Evolutionary conservation across 805 yeast species (phyloP).

Genomic region (Yarrowia sp.): DNA sequence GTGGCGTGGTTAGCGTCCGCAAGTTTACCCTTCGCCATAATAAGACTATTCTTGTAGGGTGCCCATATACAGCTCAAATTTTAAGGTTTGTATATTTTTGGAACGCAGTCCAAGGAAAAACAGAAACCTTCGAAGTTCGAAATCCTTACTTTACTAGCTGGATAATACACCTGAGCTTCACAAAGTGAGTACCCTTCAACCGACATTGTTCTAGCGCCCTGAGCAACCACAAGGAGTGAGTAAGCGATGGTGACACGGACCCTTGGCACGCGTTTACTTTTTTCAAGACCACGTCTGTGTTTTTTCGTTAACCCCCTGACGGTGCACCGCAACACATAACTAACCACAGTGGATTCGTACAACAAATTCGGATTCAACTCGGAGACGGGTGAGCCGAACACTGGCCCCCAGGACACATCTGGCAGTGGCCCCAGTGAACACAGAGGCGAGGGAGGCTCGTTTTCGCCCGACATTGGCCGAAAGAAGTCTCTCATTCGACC

Average conservation of each 20-base stretch:
- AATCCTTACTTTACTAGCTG: slow-evolving; percentile 24
- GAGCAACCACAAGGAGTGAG: slow-evolving; percentile 4
- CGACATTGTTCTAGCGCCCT: not conserved
- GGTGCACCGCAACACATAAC: not conserved
- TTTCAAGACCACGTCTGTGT: not conserved
- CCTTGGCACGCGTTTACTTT: not conserved
- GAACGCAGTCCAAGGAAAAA: slow-evolving; percentile 36
- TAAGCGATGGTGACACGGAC: not conserved
- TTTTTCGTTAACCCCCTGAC: slow-evolving; percentile 11
- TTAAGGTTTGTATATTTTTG: slow-evolving; percentile 29
- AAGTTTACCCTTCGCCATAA: slow-evolving; percentile 13
- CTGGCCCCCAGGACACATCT: slow-evolving; percentile 25
- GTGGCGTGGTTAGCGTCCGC: not conserved
- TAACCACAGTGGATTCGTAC: slow-evolving; percentile 37
- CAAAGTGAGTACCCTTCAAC: slow-evolving; percentile 31
- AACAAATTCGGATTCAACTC: slow-evolving; percentile 37
- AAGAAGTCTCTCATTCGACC: slow-evolving; percentile 83
- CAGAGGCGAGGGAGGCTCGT: slow-evolving; percentile 26
- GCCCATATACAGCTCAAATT: slow-evolving; percentile 17
- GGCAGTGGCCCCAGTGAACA: slow-evolving; percentile 7
- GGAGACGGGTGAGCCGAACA: slow-evolving; percentile 35
- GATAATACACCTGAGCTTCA: slow-evolving; percentile 28
- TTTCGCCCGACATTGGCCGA: slow-evolving; percentile 45
- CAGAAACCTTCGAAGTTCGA: slow-evolving; percentile 17
- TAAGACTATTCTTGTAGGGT: not conserved